Percentiles rank a stretch among this genome's conserved stretches.
These are phyloP conservation scores for Colletotrichum sp. DNA, from an alignment of 2,329 filamentous ascomycete genomes.

Conservation along the genomic window DNA sequence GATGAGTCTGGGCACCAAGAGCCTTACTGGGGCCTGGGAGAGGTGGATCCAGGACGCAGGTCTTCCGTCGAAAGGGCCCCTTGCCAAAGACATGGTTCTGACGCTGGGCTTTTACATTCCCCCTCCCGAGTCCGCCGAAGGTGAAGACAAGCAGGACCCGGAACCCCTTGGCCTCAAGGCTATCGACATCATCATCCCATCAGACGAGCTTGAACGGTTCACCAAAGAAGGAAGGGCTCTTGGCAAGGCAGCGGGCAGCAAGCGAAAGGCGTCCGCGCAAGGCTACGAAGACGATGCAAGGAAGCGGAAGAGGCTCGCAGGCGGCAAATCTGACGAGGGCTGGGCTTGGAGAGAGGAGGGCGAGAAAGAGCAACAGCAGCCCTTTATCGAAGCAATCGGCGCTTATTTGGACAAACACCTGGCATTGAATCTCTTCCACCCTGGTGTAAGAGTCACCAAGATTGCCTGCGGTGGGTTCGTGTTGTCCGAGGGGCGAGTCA, in stretches of 20 bases:
- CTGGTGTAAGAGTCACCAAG: slow-evolving; percentile 56
- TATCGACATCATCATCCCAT: slow-evolving; percentile 58
- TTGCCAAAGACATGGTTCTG: slow-evolving; percentile 53
- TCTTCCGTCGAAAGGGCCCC: slow-evolving; percentile 33
- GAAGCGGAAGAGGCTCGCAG: slow-evolving; percentile 51
- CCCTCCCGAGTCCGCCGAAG: slow-evolving; percentile 17
- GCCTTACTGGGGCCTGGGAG: slow-evolving; percentile 56
- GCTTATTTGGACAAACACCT: slow-evolving; percentile 57
- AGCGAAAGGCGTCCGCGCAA: slow-evolving; percentile 15
- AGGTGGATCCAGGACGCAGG: slow-evolving; percentile 50
- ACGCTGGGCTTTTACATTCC: slow-evolving; percentile 56
- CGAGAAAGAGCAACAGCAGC: slow-evolving; percentile 29
- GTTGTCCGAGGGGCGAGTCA: slow-evolving; percentile 56
- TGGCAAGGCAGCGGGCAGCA: neutral
- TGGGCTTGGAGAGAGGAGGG: slow-evolving; percentile 51
- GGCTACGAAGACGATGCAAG: slow-evolving; percentile 36
- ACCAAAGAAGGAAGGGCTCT: slow-evolving; percentile 40
- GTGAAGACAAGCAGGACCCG: slow-evolving; percentile 13
- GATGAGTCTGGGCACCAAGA: slow-evolving; percentile 54
- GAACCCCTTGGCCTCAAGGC: slow-evolving; percentile 41
- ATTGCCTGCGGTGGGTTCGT: slow-evolving; percentile 63
- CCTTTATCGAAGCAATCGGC: slow-evolving; percentile 57
- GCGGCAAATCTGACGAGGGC: slow-evolving; percentile 53
- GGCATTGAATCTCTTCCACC: slow-evolving; percentile 60
- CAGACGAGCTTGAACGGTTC: slow-evolving; percentile 52